These are phyloP conservation scores for Suillus cothurnatus DNA, from an alignment of 768 basidiomycete species.

Conservation along the genomic window DNA sequence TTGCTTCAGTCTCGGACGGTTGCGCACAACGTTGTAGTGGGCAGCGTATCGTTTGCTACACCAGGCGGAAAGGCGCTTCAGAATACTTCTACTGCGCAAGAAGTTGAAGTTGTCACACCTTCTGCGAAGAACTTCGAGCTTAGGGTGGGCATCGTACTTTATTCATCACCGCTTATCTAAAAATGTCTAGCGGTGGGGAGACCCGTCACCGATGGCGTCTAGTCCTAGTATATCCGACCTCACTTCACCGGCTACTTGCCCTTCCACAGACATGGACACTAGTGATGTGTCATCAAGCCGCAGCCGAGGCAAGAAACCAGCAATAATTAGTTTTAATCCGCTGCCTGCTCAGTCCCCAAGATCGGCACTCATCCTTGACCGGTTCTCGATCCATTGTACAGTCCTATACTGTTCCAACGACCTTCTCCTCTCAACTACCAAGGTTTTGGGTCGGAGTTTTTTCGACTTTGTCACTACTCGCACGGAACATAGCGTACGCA, in stretches of 20 bases:
- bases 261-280: not conserved
- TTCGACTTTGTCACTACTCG: conserved; percentile 71
- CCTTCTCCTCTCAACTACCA: conserved; percentile 58
- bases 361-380: conserved; percentile 80
- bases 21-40: conserved; percentile 72
- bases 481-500: conserved; percentile 67
- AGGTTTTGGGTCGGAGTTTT: conserved; percentile 65
- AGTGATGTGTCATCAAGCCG: conserved; percentile 11
- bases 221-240: conserved; percentile 40
- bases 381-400: conserved; percentile 67
- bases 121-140: conserved; percentile 54
- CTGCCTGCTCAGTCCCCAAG: conserved; percentile 72
- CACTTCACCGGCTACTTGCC: conserved; percentile 11
- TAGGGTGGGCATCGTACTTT: conserved; percentile 39
- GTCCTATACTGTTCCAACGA: conserved; percentile 78
- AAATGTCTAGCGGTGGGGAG: conserved; percentile 60
- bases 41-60: conserved; percentile 77
- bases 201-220: conserved; percentile 64
- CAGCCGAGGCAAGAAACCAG: conserved; percentile 4
- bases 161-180: conserved; percentile 10
- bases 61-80: conserved; percentile 77
- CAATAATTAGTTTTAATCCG: conserved; percentile 54
- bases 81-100: conserved; percentile 81
- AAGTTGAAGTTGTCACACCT: conserved; percentile 74
- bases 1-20: conserved; percentile 57